Conservation (phyloP, 2,329 filamentous ascomycete genomes). For the Chaetomiaceae sp. region DNA sequence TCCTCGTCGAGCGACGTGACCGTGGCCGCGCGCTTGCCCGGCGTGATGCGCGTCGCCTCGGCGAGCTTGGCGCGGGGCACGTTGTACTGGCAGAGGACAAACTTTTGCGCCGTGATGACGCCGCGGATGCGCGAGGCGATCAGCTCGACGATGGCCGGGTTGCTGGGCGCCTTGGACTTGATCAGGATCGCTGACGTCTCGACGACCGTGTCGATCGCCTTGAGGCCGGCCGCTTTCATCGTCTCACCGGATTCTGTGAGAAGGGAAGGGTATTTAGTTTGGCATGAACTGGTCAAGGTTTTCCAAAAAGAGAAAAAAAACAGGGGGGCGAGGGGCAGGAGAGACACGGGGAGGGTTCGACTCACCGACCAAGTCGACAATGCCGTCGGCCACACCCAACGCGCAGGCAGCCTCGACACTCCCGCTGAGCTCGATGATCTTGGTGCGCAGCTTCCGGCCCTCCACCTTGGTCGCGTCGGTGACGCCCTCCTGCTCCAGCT, state of each 20-base stretch:
- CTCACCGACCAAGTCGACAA: constrained; percentile 93
- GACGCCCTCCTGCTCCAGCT: constrained; percentile 46
- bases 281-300: background rate
- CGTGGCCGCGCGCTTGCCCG: constrained; percentile 89
- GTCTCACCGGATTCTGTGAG: constrained; percentile 87
- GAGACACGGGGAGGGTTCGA: constrained; percentile 24
- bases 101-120: constrained; percentile 92
- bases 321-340: background rate
- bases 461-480: constrained; percentile 33
- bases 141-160: constrained; percentile 73
- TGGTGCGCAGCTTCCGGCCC: constrained; percentile 63
- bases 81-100: constrained; percentile 96
- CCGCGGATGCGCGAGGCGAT: constrained; percentile 84
- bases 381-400: constrained; percentile 90
- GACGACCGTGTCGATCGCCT: constrained; percentile 90
- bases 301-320: too few relatives aligned
- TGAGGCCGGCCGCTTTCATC: constrained; percentile 91
- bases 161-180: constrained; percentile 78
- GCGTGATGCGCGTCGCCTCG: constrained; percentile 71
- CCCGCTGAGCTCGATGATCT: constrained; percentile 89
- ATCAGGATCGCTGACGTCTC: constrained; percentile 85
- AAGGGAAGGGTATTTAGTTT: constrained; percentile 1
- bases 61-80: constrained; percentile 66
- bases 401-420: constrained; percentile 97
- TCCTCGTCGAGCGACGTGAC: constrained; percentile 84